Base-by-base conservation (phyloP, 768 basidiomycete species). In the Russula griseocarnosa region DNA sequence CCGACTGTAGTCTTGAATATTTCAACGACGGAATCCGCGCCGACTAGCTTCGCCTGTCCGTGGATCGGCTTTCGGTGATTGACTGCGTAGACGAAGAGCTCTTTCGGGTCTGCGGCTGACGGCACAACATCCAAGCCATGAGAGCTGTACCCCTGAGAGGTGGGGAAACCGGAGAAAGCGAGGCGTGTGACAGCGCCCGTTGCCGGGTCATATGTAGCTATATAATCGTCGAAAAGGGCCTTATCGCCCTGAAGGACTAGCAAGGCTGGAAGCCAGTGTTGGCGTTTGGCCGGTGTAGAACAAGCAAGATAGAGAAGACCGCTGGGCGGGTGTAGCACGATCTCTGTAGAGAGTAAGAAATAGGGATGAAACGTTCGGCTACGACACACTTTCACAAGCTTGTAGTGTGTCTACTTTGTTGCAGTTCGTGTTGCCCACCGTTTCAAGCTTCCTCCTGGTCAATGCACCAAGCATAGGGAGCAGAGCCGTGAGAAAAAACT, bases 11-110 rank as follows among this genome's bases (percentile, higher is more conserved):
- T 85, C 69, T 79, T 81, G 71, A 90, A 90, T 24, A 92, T 78
- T 70, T 92, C 89, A 26, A 92, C 75, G 58, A 78, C 81, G 1
- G 87, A 88, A 70, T 90, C 84, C 1, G 88, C 86, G n/a, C 89
- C 90, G 6, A 81, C 77, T 16, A 70, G 67, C 7, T 62, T 67
- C 1, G 82, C 73, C 26, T 76, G 70, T 14, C 73, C 76, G 18
- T 72, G 72, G 2, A 76, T 61, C 0, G 87, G 87, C 22, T 74
- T 76, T 34, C 86, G 83, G 71, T 90, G 88, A 70, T 90, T 90
- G 66, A 90, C 76, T n/a, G 87, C 75, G 69, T 88, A 90, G 18
- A 90, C 75, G 66, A 81, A 87, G 10, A 88, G 78, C 53, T 79
- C 72, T 13, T 76, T 73, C 5, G 82, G 76, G 60, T 85, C 74